phyloP scores from a whole-genome alignment of 2,329 filamentous ascomycete genomes.

The Aspergillus sp. region DNA sequence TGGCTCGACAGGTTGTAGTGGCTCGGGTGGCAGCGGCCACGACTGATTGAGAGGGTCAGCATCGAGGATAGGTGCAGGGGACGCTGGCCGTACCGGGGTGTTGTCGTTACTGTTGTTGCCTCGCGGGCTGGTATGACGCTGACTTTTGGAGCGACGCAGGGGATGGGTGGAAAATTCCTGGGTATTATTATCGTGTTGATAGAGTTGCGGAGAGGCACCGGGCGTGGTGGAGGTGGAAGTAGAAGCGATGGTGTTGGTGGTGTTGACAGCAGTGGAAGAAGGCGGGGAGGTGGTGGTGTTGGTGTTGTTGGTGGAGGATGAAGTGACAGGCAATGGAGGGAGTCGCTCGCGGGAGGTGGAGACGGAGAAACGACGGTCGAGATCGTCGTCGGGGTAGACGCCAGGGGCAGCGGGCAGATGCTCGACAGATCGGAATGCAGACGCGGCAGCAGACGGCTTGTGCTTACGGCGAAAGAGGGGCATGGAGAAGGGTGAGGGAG shows the following conservation, averaged over 20 bases:
- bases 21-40: constrained; percentile 22
- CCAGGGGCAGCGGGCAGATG: constrained; percentile 17
- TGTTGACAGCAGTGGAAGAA: constrained; percentile 11
- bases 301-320: constrained; percentile 19
- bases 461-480: constrained; percentile 22
- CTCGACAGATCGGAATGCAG: constrained; percentile 21
- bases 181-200: not conserved
- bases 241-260: constrained; percentile 17
- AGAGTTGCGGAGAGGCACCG: not conserved
- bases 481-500: constrained; percentile 16
- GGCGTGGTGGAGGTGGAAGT: constrained; percentile 14
- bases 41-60: constrained; percentile 29
- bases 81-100: constrained; percentile 10
- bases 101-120: not conserved
- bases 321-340: constrained; percentile 12
- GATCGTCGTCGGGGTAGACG: constrained; percentile 13
- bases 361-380: constrained; percentile 12
- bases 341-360: constrained; percentile 16
- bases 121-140: constrained; percentile 24
- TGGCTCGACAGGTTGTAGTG: constrained; percentile 21
- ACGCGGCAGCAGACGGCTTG: constrained; percentile 17
- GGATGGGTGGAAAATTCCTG: constrained; percentile 9
- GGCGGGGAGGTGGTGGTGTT: no score
- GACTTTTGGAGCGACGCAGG: constrained; percentile 30
- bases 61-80: constrained; percentile 23